These are phyloP conservation scores for Stereocaulon alpinum DNA, from an alignment of 495 filamentous ascomycete genomes.

Conservation along the genomic window DNA sequence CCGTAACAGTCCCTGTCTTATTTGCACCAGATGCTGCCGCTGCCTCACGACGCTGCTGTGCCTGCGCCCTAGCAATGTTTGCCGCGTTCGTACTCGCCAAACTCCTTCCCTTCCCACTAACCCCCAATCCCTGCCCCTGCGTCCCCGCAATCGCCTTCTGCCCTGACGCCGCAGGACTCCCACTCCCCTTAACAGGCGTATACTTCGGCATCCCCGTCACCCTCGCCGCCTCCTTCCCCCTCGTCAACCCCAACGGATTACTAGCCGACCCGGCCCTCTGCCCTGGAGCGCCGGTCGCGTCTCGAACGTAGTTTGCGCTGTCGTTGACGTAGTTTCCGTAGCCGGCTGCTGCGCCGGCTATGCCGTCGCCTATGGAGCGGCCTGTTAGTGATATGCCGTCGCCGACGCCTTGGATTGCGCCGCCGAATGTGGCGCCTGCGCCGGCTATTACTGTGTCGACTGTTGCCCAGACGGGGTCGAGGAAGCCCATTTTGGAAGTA, in stretches of 20 bases:
- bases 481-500: conserved; percentile 14
- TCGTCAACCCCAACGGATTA: conserved; percentile 34
- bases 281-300: conserved; percentile 32
- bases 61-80: conserved; percentile 6
- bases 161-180: not conserved
- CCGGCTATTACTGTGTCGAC: conserved; percentile 20
- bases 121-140: not conserved
- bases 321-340: conserved; percentile 36
- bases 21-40: not conserved
- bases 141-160: not conserved
- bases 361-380: conserved; percentile 28
- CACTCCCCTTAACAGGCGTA: not conserved
- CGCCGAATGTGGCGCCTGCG: conserved; percentile 20
- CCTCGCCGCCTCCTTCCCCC: conserved; percentile 11
- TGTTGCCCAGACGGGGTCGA: conserved; percentile 21
- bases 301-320: conserved; percentile 39
- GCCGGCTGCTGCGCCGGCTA: conserved; percentile 29
- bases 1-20: not conserved
- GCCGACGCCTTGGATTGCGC: conserved; percentile 23
- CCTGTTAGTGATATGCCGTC: conserved; percentile 23
- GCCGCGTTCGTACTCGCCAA: conserved; percentile 5
- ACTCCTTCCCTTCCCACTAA: not conserved
- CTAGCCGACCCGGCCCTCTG: conserved; percentile 27
- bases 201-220: conserved; percentile 10
- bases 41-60: not conserved